Conservation (phyloP, 495 filamentous ascomycete genomes). For the Penicillium psychrofluorescens region DNA sequence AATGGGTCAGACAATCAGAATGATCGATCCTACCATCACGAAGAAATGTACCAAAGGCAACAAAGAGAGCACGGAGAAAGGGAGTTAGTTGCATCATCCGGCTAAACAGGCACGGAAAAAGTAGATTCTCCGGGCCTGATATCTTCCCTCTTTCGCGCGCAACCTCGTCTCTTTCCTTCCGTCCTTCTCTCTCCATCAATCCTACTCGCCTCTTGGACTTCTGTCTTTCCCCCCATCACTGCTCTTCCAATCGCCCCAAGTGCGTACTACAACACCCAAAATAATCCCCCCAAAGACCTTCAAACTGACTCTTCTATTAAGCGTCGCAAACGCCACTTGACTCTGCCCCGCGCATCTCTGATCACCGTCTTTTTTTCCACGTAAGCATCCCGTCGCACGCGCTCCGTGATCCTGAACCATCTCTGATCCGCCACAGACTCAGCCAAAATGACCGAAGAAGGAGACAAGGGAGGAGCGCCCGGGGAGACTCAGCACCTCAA, state of each 20-base stretch:
- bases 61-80: not conserved
- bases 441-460: slow-evolving; percentile 15
- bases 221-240: too few relatives aligned
- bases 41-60: not conserved
- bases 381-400: not conserved
- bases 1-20: too few relatives aligned
- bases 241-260: too few relatives aligned
- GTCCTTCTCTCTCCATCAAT: not conserved
- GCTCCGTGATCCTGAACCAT: not conserved
- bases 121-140: slow-evolving; percentile 31
- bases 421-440: slow-evolving; percentile 11
- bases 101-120: slow-evolving; percentile 23
- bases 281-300: too few relatives aligned
- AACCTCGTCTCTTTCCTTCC: not conserved
- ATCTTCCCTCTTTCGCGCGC: not conserved
- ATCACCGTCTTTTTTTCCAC: not conserved
- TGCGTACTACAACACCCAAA: too few relatives aligned
- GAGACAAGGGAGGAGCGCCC: slow-evolving; percentile 45
- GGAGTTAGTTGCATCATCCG: too few relatives aligned
- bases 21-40: too few relatives aligned
- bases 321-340: not conserved
- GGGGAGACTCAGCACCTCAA: slow-evolving; percentile 72
- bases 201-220: not conserved
- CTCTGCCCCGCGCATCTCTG: not conserved
- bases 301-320: too few relatives aligned